These are phyloP conservation scores for Schizonepeta tenuifolia DNA, from an alignment of 257 asterid species.

Conservation along the genomic window DNA sequence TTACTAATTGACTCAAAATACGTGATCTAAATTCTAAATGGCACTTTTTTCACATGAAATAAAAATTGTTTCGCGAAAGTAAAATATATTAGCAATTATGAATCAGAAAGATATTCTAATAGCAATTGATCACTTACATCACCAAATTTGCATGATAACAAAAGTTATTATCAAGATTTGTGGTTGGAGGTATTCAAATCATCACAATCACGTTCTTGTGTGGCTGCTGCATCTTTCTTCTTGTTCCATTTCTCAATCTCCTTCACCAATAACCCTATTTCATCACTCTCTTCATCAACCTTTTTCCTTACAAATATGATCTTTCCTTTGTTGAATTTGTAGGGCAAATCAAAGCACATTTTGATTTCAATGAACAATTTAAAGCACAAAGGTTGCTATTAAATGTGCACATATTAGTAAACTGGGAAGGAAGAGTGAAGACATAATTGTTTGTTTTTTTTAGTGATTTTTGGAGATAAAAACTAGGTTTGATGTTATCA, in stretches of 20 bases:
- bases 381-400: not conserved
- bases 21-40: too few species aligned
- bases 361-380: not conserved
- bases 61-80: not conserved
- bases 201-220: conserved; percentile 7
- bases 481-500: conserved; percentile 18
- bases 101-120: not conserved
- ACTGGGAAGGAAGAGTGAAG: conserved; percentile 5
- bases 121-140: conserved; percentile 16
- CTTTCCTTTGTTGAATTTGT: conserved; percentile 48
- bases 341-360: conserved; percentile 52
- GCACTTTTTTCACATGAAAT: not conserved
- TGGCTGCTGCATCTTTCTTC: conserved; percentile 16
- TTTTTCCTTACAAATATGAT: conserved; percentile 33
- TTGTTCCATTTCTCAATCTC: conserved; percentile 58
- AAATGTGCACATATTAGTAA: not conserved
- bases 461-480: conserved; percentile 32
- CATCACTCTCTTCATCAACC: conserved; percentile 43
- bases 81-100: not conserved
- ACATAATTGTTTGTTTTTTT: conserved; percentile 15
- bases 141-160: not conserved
- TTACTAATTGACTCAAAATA: too few species aligned
- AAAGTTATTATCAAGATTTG: not conserved
- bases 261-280: conserved; percentile 47
- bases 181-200: conserved; percentile 11